Evolutionary conservation across 371 early-diverging fungal species (phyloP).

Genomic region (Sporodiniella umbellata): DNA sequence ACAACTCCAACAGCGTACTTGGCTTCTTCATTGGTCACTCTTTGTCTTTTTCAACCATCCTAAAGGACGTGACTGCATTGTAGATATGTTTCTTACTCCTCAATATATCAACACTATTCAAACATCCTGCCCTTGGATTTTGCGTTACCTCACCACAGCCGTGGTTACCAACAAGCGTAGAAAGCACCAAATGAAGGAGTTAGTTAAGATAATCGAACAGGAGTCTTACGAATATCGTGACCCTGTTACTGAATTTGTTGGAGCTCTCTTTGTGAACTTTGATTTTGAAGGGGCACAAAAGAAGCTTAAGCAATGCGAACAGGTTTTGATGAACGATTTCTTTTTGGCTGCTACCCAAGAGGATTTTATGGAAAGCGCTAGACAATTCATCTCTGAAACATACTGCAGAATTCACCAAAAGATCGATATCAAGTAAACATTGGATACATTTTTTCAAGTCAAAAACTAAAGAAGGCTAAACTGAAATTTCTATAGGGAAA

Average conservation of each 20-base stretch:
- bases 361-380: conserved; percentile 91
- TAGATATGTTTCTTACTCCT: conserved; percentile 90
- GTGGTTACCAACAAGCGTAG: conserved; percentile 89
- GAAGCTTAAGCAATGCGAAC: conserved; percentile 86
- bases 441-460: not conserved
- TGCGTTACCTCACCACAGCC: conserved; percentile 89
- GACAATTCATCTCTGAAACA: conserved; percentile 91
- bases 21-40: conserved; percentile 94
- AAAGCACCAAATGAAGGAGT: conserved; percentile 83
- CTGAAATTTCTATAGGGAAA: conserved; percentile 41
- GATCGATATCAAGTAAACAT: conserved; percentile 71
- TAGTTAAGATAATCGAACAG: conserved; percentile 86
- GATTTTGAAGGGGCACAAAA: conserved; percentile 93
- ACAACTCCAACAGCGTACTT: conserved; percentile 89
- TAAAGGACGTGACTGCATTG: conserved; percentile 88
- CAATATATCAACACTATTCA: conserved; percentile 95
- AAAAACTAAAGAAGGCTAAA: not conserved
- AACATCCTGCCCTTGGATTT: conserved; percentile 92
- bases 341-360: conserved; percentile 81
- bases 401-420: conserved; percentile 94
- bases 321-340: conserved; percentile 82
- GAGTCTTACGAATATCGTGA: conserved; percentile 80
- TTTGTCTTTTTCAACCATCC: conserved; percentile 97
- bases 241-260: conserved; percentile 90
- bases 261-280: conserved; percentile 84